Conservation (phyloP, 331 rosid genomes). For the Pyracantha coccinea region DNA sequence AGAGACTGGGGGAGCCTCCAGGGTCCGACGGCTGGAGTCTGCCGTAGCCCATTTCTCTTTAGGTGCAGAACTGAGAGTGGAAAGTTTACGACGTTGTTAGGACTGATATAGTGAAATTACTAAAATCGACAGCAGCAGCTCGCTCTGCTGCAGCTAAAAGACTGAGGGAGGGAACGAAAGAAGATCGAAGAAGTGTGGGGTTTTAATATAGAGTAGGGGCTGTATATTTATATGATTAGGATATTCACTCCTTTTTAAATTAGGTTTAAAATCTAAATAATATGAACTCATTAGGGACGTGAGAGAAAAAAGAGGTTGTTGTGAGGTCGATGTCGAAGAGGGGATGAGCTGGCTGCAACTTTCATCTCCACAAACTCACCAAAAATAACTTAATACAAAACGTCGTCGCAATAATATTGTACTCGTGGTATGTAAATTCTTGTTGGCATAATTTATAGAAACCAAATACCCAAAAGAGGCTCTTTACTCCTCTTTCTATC, state of each 20-base stretch:
- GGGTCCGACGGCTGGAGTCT: constrained; percentile 22
- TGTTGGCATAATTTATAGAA: too few relatives aligned
- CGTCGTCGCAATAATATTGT: too few relatives aligned
- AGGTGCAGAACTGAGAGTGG: background rate
- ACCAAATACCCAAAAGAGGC: background rate
- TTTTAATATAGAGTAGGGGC: background rate
- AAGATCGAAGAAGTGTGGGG: background rate
- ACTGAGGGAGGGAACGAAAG: background rate
- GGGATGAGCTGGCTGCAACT: constrained; percentile 59
- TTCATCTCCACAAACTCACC: constrained; percentile 9
- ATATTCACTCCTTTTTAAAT: background rate
- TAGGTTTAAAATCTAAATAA: background rate
- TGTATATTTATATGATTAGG: background rate
- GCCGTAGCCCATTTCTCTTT: constrained; percentile 42
- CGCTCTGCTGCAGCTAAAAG: background rate
- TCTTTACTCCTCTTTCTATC: background rate
- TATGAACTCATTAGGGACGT: background rate
- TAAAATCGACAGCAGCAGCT: background rate
- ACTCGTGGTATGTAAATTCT: too few relatives aligned
- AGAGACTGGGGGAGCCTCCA: background rate
- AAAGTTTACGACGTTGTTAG: background rate
- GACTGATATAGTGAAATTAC: background rate
- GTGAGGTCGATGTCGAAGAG: constrained; percentile 42
- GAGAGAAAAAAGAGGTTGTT: constrained; percentile 38
- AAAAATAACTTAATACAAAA: too few relatives aligned